Base-by-base conservation (phyloP, 805 yeast genomes). In the Metschnikowia dekortorum region DNA sequence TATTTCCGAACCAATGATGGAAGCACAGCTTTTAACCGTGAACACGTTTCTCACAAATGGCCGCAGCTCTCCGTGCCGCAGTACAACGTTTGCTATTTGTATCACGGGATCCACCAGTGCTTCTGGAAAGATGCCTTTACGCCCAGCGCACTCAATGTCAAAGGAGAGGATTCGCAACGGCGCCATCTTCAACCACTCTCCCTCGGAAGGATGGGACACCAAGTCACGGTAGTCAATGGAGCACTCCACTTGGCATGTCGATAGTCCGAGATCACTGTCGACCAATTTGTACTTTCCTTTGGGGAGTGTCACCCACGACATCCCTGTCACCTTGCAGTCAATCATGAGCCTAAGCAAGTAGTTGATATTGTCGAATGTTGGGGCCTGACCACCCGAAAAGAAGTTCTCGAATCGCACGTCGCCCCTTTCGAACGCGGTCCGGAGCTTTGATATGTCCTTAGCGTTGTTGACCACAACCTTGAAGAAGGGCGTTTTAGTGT, bases 111-210 rank as follows among this genome's bases (percentile, higher is more conserved):
- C 99, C 43, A 82, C 79, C 53, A 87, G 87, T 1, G 99, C 85
- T 63, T 94, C 99, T 1, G 99, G 99, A 66, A 94, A 94, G 10
- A 94, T 80, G 48, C 99, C 99, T 56, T 89, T 87, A 68, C 99
- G 82, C 41, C 99, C 99, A 3, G 99, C 94, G 78, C 99, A 94
- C 69, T 94, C 99, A 53, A 94, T 94, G 76, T 94, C 99, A 66
- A 94, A 92, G 9, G 97, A 90, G 57, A 94, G 73, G 44, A 94
- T 84, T 61, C 99, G 84, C 52, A 94, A 75, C 0, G 99, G 99
- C 1, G 99, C 98, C 71, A 87, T 85, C 57, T 83, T 85, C 34
- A 89, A 79, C 91, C 95, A 95, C 53, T 91, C 90, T 4, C 96
- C 97, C 63, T 92, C 98, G 0, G 97, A 79, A 1, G 89, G 78